phyloP scores from a whole-genome alignment of 2,329 filamentous ascomycete genomes.

The Botrytis galanthina region DNA sequence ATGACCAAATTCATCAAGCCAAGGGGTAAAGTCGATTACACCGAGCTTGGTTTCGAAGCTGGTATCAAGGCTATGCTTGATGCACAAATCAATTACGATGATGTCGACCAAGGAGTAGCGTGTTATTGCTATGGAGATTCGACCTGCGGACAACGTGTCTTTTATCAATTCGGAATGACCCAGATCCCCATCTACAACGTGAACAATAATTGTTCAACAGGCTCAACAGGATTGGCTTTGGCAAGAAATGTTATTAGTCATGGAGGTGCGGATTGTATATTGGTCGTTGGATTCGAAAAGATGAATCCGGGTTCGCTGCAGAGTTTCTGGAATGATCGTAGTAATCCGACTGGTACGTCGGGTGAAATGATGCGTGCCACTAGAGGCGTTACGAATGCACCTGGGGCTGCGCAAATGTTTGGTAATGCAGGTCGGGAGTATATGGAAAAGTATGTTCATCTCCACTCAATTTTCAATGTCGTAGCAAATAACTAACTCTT shows the following conservation, averaged over 20 bases:
- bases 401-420: conserved; percentile 88
- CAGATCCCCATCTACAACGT: conserved; percentile 95
- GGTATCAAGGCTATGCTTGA: conserved; percentile 58
- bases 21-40: conserved; percentile 89
- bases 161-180: conserved; percentile 99
- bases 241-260: conserved; percentile 75
- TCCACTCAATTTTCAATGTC: not conserved
- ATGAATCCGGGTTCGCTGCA: conserved; percentile 92
- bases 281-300: conserved; percentile 97
- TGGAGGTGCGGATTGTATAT: conserved; percentile 80
- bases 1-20: conserved; percentile 99
- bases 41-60: conserved; percentile 89
- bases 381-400: conserved; percentile 75
- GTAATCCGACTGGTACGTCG: conserved; percentile 73
- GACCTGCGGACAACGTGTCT: conserved; percentile 92
- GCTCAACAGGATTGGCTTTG: conserved; percentile 86
- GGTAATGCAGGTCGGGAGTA: conserved; percentile 93
- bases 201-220: conserved; percentile 98
- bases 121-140: conserved; percentile 98
- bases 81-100: conserved; percentile 92
- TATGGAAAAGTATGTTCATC: conserved; percentile 72
- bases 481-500: not conserved
- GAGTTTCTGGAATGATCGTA: conserved; percentile 79
- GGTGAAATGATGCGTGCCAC: conserved; percentile 79
- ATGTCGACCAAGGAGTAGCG: conserved; percentile 91